Base-by-base conservation (phyloP, 2,329 filamentous ascomycete species). In the Colletotrichum horii region DNA sequence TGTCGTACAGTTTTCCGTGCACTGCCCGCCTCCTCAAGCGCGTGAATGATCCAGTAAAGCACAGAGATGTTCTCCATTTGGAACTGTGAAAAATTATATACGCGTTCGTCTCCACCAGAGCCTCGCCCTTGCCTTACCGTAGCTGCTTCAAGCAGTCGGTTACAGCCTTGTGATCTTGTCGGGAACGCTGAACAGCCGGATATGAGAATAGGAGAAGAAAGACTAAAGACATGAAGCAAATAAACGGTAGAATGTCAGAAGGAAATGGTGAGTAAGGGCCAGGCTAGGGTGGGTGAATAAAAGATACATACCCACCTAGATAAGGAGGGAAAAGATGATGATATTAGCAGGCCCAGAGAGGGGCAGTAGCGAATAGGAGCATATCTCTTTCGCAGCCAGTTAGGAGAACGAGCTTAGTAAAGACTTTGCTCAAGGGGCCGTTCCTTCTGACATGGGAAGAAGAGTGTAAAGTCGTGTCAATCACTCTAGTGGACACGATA, bases 181-280 rank as follows among this genome's bases (percentile, higher is more conserved):
- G n/a, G n/a, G n/a, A n/a, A n/a, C n/a, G n/a, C n/a, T n/a, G n/a
- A n/a, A n/a, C n/a, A n/a, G n/a, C n/a, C n/a, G n/a, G n/a, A n/a
- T n/a, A n/a, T n/a, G n/a, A n/a, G n/a, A n/a, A n/a, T n/a, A n/a
- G n/a, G n/a, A n/a, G n/a, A n/a, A n/a, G n/a, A 19, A 19, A 19
- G 38, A 6, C 5, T 3, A 11, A 9, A 43, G 19, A 43, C 38
- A 43, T 19, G 11, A n/a, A 43, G 38, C 38, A 12, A 43, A 6
- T 19, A 19, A n/a, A 12, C 19, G 19, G 12, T 19, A n/a, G 3
- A n/a, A 43, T n/a, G 19, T 19, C 11, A 4, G 38, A 43, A n/a
- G 3, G 19, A 6, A 48, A 22, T 2, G 9, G 11, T 7, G 0
- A 22, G 0, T 14, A 7, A n/a, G n/a, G 22, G 14, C 4, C 11